Percentiles rank a stretch among this genome's conserved stretches.
Evolutionary conservation across 2,329 filamentous ascomycete genomes (phyloP).

Genomic region (Colletotrichum shisoi): DNA sequence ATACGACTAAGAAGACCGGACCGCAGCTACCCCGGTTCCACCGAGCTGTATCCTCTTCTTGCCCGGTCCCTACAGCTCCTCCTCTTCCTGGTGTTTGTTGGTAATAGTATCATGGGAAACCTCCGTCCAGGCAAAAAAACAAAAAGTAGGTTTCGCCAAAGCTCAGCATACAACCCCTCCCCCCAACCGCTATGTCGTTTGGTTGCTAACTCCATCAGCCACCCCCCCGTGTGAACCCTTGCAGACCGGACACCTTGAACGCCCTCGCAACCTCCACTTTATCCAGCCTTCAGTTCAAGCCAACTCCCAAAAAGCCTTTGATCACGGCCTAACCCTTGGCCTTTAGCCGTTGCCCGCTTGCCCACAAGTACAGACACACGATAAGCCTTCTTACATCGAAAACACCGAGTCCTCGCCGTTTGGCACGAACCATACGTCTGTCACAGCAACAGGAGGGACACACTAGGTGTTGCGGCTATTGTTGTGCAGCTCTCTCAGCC

Average conservation of each 20-base stretch:
- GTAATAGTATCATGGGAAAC: slow-evolving; percentile 30
- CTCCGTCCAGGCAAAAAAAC: slow-evolving; percentile 19
- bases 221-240: slow-evolving; percentile 29
- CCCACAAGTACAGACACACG: slow-evolving; percentile 8
- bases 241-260: slow-evolving; percentile 37
- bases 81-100: slow-evolving; percentile 7
- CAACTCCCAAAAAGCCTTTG: slow-evolving; percentile 18
- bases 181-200: slow-evolving; percentile 39
- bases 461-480: slow-evolving; percentile 41
- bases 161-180: slow-evolving; percentile 24
- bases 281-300: slow-evolving; percentile 32
- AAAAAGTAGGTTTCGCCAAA: slow-evolving; percentile 38
- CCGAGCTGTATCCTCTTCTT: slow-evolving; percentile 1
- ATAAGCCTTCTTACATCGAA: slow-evolving; percentile 21
- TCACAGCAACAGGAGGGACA: no score
- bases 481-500: slow-evolving; percentile 58
- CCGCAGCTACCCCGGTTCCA: slow-evolving; percentile 6
- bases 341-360: slow-evolving; percentile 23
- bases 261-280: slow-evolving; percentile 32
- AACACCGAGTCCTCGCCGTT: slow-evolving; percentile 9
- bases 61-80: background rate
- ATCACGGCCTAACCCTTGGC: slow-evolving; percentile 8
- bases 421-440: slow-evolving; percentile 19
- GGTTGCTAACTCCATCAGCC: slow-evolving; percentile 39
- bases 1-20: slow-evolving; percentile 29